Evolutionary conservation across 2,329 filamentous ascomycete species (phyloP), one percentile per base, ranked within the genome.

Genomic region (Hymenotorrendiella dingleyae): DNA sequence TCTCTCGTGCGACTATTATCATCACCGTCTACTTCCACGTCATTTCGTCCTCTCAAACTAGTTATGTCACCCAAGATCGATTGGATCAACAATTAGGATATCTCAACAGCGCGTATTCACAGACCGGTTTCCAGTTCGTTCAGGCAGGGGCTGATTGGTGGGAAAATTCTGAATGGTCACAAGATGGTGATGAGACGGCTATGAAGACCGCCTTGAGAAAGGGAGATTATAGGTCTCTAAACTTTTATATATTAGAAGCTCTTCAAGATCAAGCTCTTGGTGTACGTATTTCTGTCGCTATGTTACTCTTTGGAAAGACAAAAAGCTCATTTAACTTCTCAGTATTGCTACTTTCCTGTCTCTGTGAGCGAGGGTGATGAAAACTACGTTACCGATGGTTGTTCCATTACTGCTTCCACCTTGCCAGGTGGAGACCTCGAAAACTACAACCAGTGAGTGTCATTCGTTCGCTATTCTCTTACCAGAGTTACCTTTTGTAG

Each of bases 161-260:
- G 33, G 54, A 60, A 47, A 64, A 65, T 50, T 40, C 43, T 6
- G 33, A 7, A 26, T 65, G 62, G 62, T 56, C 54, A 28, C 47
- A 48, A 27, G 57, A 67, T 46, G 42, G 47, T 23, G 49, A 51
- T 36, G 64, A 71, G 55, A 46, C 64, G 29, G 59, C 54, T 33
- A 72, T 72, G 68, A 71, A 71, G 63, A 55, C 54, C 17, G 52
- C 64, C 21, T 65, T 73, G 33, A 67, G 68, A 54, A 63, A 68
- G 57, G 64, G 61, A 36, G 50, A 51, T 43, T 62, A 62, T 47
- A 52, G 54, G 38, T 53, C 52, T 20, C 48, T 63, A 24, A 62
- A 63, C 32, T 34, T 62, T 10, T 63, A 62, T 48, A 60, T 61
- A 49, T 46, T 56, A 37, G 52, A 54, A 36, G 21, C 8, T 16